A percentile compares a stretch with the other conserved stretches of the same genome.
Conservation (phyloP, 345 rosid genomes). For the Hibiscus trionum region DNA sequence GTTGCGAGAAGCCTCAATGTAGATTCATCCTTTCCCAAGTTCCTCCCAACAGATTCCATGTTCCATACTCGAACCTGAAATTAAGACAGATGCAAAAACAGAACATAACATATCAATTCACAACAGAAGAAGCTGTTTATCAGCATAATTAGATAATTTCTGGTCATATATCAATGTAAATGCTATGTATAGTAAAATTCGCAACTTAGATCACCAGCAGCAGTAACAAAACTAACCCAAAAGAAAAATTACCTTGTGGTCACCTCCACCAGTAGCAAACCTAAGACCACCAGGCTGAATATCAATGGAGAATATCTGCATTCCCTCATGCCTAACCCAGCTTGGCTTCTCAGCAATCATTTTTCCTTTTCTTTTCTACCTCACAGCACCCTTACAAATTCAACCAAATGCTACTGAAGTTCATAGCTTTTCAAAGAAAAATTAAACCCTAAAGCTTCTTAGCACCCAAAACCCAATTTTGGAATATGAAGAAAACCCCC, state of each 20-base stretch:
- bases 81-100: neutral
- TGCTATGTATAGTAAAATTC: neutral
- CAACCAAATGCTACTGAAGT: slow-evolving; percentile 8
- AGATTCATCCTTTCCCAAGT: slow-evolving; percentile 48
- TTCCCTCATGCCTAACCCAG: slow-evolving; percentile 96
- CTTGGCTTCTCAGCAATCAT: slow-evolving; percentile 97
- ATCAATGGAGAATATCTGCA: slow-evolving; percentile 96
- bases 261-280: slow-evolving; percentile 99
- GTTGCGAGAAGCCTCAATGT: slow-evolving; percentile 86
- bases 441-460: neutral
- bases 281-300: slow-evolving; percentile 91
- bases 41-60: slow-evolving; percentile 70
- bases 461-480: neutral
- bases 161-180: neutral
- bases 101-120: neutral
- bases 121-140: neutral
- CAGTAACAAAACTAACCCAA: neutral
- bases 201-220: neutral
- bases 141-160: neutral
- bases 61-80: slow-evolving; percentile 93
- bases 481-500: neutral
- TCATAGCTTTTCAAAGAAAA: slow-evolving; percentile 10
- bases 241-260: slow-evolving; percentile 66
- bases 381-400: slow-evolving; percentile 10
- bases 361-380: slow-evolving; percentile 12